Conservation (phyloP, 352 stramenopile species). For the Pythium sukuiense region DNA sequence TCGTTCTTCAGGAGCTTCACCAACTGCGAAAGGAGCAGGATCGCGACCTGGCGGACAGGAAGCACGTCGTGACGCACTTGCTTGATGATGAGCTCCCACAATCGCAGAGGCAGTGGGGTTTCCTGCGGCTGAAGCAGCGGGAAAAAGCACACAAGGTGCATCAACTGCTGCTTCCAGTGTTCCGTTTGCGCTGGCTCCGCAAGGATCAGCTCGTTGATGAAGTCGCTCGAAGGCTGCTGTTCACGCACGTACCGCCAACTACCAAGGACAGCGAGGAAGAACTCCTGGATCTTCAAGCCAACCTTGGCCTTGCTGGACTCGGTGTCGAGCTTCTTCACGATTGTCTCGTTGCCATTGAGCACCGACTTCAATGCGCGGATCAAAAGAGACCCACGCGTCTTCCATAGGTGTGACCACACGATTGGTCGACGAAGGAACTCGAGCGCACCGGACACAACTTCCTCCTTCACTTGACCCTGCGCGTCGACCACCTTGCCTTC, state of each 20-base stretch:
- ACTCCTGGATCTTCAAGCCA: constrained; percentile 51
- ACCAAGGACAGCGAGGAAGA: constrained; percentile 51
- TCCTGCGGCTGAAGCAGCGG: constrained; percentile 54
- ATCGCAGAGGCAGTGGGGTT: constrained; percentile 35
- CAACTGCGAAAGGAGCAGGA: constrained; percentile 53
- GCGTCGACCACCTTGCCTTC: constrained; percentile 34
- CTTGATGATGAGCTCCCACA: constrained; percentile 59
- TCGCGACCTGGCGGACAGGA: constrained; percentile 56
- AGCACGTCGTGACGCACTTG: constrained; percentile 60
- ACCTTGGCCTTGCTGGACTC: constrained; percentile 60
- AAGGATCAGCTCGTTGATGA: constrained; percentile 39
- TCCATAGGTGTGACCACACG: constrained; percentile 50
- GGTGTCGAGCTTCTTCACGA: constrained; percentile 53
- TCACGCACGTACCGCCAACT: constrained; percentile 54
- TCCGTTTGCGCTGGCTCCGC: constrained; percentile 40
- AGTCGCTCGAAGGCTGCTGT: constrained; percentile 8
- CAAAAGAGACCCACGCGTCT: constrained; percentile 38
- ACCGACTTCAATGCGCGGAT: constrained; percentile 42
- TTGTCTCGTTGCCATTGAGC: constrained; percentile 44
- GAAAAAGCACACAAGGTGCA: constrained; percentile 71
- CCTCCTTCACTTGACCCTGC: constrained; percentile 40
- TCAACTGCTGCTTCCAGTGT: constrained; percentile 80
- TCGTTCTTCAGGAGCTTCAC: constrained; percentile 47
- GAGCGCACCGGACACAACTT: constrained; percentile 36
- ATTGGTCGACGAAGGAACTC: constrained; percentile 42